A percentile compares a stretch with the other conserved stretches of the same genome.
Evolutionary conservation across 192 early-diverging fungal species (phyloP).

Genomic region (Allomyces macrogynus): DNA sequence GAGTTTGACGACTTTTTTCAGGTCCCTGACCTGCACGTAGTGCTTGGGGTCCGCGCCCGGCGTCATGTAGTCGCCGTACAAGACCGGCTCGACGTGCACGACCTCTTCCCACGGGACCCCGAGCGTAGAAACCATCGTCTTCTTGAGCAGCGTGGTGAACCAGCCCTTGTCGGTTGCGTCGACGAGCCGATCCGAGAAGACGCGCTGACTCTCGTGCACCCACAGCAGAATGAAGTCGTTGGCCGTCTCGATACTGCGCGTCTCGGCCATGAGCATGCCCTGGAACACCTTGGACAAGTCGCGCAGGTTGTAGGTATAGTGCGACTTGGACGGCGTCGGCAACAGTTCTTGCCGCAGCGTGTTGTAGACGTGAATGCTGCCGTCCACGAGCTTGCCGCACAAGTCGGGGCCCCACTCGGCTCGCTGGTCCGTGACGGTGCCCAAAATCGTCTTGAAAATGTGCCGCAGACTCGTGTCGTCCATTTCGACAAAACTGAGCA

Average conservation of each 20-base stretch:
- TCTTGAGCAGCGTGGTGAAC: conserved; percentile 74
- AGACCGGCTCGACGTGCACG: conserved; percentile 73
- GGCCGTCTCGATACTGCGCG: conserved; percentile 49
- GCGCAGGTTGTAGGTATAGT: conserved; percentile 97
- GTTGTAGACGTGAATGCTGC: conserved; percentile 94
- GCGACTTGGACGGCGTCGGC: conserved; percentile 90
- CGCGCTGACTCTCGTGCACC: conserved; percentile 91
- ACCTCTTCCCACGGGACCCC: conserved; percentile 52
- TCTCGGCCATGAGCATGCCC: conserved; percentile 83
- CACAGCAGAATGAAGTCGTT: conserved; percentile 84
- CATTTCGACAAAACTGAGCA: conserved; percentile 96
- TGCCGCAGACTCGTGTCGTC: conserved; percentile 73
- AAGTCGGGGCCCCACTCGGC: conserved; percentile 49
- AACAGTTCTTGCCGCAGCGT: conserved; percentile 70
- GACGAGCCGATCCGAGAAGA: conserved; percentile 97
- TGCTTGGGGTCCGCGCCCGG: conserved; percentile 30
- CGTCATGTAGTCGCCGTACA: conserved; percentile 77
- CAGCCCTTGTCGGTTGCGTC: conserved; percentile 63
- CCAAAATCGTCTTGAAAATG: conserved; percentile 84
- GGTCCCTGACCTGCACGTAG: conserved; percentile 73
- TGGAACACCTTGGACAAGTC: conserved; percentile 97
- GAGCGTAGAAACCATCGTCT: conserved; percentile 66
- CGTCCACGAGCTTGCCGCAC: conserved; percentile 74
- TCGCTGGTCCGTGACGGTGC: conserved; percentile 80
- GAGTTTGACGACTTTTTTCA: conserved; percentile 79